A percentile compares a stretch with the other conserved stretches of the same genome.
phyloP scores from a whole-genome alignment of 2,329 filamentous ascomycete genomes.

The Zarea fungicola region DNA sequence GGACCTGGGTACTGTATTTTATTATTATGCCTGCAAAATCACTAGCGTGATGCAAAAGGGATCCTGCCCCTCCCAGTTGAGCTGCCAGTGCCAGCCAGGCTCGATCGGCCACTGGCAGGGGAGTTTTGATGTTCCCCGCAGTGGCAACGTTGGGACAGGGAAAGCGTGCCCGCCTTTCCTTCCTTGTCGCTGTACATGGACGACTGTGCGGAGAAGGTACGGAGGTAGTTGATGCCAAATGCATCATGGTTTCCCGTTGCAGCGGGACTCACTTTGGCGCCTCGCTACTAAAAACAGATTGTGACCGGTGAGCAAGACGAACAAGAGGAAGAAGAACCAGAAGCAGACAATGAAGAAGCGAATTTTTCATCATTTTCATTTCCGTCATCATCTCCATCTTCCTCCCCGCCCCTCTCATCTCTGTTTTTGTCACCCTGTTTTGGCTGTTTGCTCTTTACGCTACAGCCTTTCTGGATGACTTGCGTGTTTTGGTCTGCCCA shows the following conservation, averaged over 20 bases:
- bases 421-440: no score
- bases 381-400: no score
- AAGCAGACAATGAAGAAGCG: no score
- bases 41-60: slow-evolving; percentile 5
- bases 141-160: neutral
- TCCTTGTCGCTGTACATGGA: neutral
- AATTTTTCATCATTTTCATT: no score
- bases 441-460: no score
- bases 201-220: neutral
- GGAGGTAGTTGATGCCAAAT: neutral
- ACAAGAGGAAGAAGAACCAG: neutral
- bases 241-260: slow-evolving; percentile 7
- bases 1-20: no score
- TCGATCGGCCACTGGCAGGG: slow-evolving; percentile 3
- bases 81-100: slow-evolving; percentile 9
- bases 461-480: no score
- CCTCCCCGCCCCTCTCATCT: no score
- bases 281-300: neutral
- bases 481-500: no score
- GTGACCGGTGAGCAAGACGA: neutral
- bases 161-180: no score
- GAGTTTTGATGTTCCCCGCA: slow-evolving; percentile 2
- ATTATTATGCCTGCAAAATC: no score
- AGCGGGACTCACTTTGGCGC: slow-evolving; percentile 2
- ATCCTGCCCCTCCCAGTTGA: slow-evolving; percentile 1